Evolutionary conservation across 2,329 filamentous ascomycete genomes (phyloP).

Genomic region (Epichloe sp.): DNA sequence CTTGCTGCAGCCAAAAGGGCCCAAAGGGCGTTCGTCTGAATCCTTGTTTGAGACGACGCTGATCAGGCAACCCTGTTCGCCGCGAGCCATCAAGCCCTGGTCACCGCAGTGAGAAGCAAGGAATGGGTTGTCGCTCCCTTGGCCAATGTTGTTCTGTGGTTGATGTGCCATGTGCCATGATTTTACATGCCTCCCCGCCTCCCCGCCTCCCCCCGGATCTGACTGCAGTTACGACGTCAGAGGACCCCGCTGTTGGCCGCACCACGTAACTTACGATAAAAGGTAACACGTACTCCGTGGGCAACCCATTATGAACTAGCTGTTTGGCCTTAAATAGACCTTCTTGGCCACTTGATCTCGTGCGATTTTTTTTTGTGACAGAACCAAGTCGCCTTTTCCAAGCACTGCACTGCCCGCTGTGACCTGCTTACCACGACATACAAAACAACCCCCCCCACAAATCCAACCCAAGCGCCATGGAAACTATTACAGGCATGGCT

Average conservation of each 20-base stretch:
- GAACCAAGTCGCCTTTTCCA: not conserved
- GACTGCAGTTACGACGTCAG: slow-evolving; percentile 2
- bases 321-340: not conserved
- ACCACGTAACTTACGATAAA: not conserved
- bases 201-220: not conserved
- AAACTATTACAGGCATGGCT: slow-evolving; percentile 46
- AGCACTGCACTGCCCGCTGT: not conserved
- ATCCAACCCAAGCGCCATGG: slow-evolving; percentile 33
- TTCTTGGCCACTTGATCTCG: not conserved
- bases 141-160: not conserved
- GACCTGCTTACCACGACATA: not conserved
- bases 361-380: too few species aligned
- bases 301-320: not conserved
- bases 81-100: not conserved
- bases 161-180: not conserved
- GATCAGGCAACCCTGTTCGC: not conserved
- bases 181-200: not conserved
- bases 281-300: too few species aligned
- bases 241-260: slow-evolving; percentile 2
- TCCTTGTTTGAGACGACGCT: not conserved
- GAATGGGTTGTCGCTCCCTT: not conserved
- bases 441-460: not conserved
- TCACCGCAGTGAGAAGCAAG: not conserved
- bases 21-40: not conserved
- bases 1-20: not conserved